Conservation (phyloP, 345 rosid species). For the Toxicodendron radicans region DNA sequence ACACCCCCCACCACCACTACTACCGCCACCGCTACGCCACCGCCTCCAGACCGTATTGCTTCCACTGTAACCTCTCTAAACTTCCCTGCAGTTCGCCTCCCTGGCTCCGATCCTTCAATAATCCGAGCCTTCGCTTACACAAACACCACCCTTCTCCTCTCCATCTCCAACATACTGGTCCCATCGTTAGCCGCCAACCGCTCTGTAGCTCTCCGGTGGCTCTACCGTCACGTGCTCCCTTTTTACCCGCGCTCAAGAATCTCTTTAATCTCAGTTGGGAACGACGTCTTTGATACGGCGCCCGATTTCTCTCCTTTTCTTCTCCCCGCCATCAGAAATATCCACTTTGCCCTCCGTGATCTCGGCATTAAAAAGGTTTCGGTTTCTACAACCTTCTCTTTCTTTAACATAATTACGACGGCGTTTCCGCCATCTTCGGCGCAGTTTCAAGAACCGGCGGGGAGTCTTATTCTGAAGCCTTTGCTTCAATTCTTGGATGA, state of each 20-base stretch:
- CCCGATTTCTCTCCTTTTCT: constrained; percentile 48
- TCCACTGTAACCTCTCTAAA: constrained; percentile 43
- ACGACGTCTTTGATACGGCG: constrained; percentile 48
- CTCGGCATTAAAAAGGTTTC: constrained; percentile 61
- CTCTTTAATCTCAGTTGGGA: constrained; percentile 77
- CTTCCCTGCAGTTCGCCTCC: constrained; percentile 58
- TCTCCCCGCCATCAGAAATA: constrained; percentile 68
- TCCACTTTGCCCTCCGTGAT: constrained; percentile 53
- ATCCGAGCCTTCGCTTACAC: constrained; percentile 77
- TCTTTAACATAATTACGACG: constrained; percentile 59
- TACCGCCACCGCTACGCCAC: constrained; percentile 20
- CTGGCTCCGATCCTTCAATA: constrained; percentile 53
- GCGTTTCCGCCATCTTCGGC: constrained; percentile 86
- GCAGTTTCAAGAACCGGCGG: constrained; percentile 62
- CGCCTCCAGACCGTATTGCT: constrained; percentile 44
- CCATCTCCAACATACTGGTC: constrained; percentile 71
- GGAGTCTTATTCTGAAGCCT: constrained; percentile 60
- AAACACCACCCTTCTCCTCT: constrained; percentile 76
- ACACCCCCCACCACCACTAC: constrained; percentile 23
- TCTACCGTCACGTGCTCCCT: constrained; percentile 71
- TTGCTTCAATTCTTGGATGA: constrained; percentile 65
- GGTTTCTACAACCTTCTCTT: constrained; percentile 87
- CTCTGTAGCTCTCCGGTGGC: constrained; percentile 70
- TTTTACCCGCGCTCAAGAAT: constrained; percentile 78
- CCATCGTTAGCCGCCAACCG: constrained; percentile 76